Evolutionary conservation across 176 grass and related monocot species (phyloP), one percentile per base, ranked within the genome.

Genomic region (Rhynchospora pubera): DNA sequence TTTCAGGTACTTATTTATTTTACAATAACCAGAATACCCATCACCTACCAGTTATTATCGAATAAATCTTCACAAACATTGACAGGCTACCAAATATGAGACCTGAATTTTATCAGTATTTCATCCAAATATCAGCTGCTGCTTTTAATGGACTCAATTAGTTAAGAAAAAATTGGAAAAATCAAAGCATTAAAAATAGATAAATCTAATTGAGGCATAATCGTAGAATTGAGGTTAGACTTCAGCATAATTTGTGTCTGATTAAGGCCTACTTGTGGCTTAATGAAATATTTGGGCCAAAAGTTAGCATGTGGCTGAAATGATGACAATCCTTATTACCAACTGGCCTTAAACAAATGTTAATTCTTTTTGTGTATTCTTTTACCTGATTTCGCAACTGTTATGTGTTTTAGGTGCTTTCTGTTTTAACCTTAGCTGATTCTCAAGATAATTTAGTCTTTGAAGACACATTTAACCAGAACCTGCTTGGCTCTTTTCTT

Each of bases 381-480:
- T 80, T 68, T 51, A 32, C 58, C 65, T 86, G 32, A 51, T 77
- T 16, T 62, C 85, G 69, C 73, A 26, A 51, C 80, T 48, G 83
- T 72, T 46, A 65, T 63, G 22, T 28, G 11, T 51, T 70, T 70
- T 73, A 99, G 92, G 92, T 91, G 75, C 71, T 93, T 72, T 88
- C 92, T 56, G 67, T 95, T 87, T 84, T 99, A 65, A 95, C 87
- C 64, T 81, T 99, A 72, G 86, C 82, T 4, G 96, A 86, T 62
- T 85, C 67, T 70, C 44, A 87, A 70, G 94, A 85, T 57, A 89
- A 88, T 85, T 87, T 99, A 57, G 45, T 91, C 86, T 86, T 99
- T 88, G 96, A 99, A 93, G 89, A 95, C 46, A 87, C 87, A 83
- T 91, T 99, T 71, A 93, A 89, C 77, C 87, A 95, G 82, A 99